Conservation (phyloP, 768 basidiomycete species). For the Candolleomyces aberdarensis region DNA sequence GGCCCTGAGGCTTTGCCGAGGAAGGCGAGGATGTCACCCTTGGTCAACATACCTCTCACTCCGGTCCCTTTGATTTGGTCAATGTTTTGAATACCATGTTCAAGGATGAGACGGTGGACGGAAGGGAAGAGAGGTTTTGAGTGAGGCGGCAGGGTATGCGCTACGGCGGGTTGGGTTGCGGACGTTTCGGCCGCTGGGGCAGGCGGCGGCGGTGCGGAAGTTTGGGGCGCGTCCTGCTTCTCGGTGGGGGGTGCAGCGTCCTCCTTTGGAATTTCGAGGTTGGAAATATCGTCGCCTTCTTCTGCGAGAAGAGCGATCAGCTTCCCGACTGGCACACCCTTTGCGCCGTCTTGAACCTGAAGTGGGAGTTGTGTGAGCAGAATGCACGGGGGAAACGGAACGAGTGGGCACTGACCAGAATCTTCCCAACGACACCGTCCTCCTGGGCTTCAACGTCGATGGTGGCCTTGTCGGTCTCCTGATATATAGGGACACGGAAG, state of each 20-base stretch:
- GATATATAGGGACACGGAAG: constrained; percentile 21
- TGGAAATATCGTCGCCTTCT: constrained; percentile 92
- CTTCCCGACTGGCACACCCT: constrained; percentile 84
- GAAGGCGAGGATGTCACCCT: constrained; percentile 88
- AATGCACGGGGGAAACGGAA: neutral
- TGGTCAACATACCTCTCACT: constrained; percentile 89
- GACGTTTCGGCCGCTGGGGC: constrained; percentile 24
- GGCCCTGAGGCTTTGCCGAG: constrained; percentile 82
- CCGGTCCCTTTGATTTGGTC: constrained; percentile 85
- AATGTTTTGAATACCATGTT: constrained; percentile 55
- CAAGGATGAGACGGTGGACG: constrained; percentile 75
- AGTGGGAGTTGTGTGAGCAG: neutral
- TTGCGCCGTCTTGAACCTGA: constrained; percentile 63
- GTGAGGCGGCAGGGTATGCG: constrained; percentile 41
- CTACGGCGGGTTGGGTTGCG: constrained; percentile 27
- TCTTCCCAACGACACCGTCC: constrained; percentile 92
- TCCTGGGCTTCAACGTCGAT: constrained; percentile 99
- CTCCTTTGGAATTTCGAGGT: constrained; percentile 64
- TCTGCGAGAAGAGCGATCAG: constrained; percentile 91
- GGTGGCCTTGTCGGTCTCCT: constrained; percentile 96
- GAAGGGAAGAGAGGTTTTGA: constrained; percentile 85
- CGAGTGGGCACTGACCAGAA: constrained; percentile 59
- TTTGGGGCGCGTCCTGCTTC: constrained; percentile 8
- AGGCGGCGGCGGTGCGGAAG: constrained; percentile 26
- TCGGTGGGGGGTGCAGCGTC: constrained; percentile 24